Evolutionary conservation across 2,329 filamentous ascomycete genomes (phyloP), one percentile per base, ranked within the genome.

Genomic region (Dendryphion nanum): DNA sequence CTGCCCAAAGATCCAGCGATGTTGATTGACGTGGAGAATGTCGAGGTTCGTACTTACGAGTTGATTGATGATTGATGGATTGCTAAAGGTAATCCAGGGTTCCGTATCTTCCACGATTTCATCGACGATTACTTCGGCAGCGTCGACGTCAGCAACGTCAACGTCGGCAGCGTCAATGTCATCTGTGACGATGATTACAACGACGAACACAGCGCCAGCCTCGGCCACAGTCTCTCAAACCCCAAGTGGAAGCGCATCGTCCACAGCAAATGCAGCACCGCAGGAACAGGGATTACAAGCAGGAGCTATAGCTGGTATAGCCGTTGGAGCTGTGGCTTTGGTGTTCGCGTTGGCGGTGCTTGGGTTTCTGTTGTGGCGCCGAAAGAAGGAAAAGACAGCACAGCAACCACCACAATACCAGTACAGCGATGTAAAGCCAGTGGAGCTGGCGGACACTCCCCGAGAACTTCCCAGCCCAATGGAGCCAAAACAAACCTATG

Each of bases 301-400:
- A 13, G 10, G 10, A 13, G 39, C 39, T 6, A 38, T 42, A 16
- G 39, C 35, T 12, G 39, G 39, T 12, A 42, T 42, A 15, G 39
- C 30, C 4, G 18, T 42, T 6, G 39, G 39, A 4, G 35, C 8
- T 14, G 30, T 38, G 5, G 7, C 31, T 5, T 18, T 42, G 6
- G 6, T 42, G 4, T 28, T 33, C 1, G 14, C 34, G 4, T 14
- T 19, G 15, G 33, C n/a, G 6, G 18, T 37, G n/a, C 15, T 32
- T 10, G 18, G 10, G 13, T 41, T 29, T 23, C 15, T 19, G 20
- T 14, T 36, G 4, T 33, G 24, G 33, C 15, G 34, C n/a, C 33
- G 38, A 28, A 41, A 15, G 16, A 17, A 8, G 16, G 23, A 8
- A 8, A 8, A n/a, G 8, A 26, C 8, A 26, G 23, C 23, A 8